Conservation (phyloP, 2,329 filamentous ascomycete genomes). For the Ascochyta pisi region DNA sequence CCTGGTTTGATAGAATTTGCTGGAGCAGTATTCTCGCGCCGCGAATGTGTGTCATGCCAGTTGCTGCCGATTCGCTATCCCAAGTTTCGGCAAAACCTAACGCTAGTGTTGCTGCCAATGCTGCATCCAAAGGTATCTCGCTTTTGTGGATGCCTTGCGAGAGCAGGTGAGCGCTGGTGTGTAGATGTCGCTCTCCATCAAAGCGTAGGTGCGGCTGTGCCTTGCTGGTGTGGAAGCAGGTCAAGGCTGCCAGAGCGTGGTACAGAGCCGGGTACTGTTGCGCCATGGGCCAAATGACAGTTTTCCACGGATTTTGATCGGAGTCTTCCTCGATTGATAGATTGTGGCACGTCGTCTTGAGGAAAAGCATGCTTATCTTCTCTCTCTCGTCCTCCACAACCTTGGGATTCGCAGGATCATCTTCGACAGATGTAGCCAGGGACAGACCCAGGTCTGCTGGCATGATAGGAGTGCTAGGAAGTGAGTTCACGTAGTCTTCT, state of each 20-base stretch:
- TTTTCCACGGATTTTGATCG: constrained; percentile 72
- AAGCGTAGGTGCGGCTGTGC: constrained; percentile 62
- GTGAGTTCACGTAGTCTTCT: constrained; percentile 20
- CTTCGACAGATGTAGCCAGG: not conserved
- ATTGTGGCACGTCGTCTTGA: constrained; percentile 68
- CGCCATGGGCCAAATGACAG: constrained; percentile 70
- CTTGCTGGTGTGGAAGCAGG: constrained; percentile 68
- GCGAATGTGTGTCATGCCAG: constrained; percentile 69
- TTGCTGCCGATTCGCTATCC: constrained; percentile 67
- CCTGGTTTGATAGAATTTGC: constrained; percentile 59
- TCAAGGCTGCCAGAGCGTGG: constrained; percentile 70
- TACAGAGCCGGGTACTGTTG: constrained; percentile 67
- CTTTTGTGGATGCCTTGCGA: constrained; percentile 59
- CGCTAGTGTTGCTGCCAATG: constrained; percentile 69
- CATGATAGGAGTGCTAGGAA: constrained; percentile 11
- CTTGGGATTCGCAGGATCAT: not conserved
- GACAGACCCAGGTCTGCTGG: constrained; percentile 1
- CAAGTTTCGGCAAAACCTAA: constrained; percentile 73
- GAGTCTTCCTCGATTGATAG: constrained; percentile 72
- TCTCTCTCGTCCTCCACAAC: constrained; percentile 17
- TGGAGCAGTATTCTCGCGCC: constrained; percentile 68
- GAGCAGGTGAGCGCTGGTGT: constrained; percentile 64
- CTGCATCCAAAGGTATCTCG: constrained; percentile 66
- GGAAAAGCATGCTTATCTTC: constrained; percentile 55
- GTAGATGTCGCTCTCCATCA: constrained; percentile 70